phyloP scores from a whole-genome alignment of 2,329 filamentous ascomycete species.

The Fusarium kyushuense region DNA sequence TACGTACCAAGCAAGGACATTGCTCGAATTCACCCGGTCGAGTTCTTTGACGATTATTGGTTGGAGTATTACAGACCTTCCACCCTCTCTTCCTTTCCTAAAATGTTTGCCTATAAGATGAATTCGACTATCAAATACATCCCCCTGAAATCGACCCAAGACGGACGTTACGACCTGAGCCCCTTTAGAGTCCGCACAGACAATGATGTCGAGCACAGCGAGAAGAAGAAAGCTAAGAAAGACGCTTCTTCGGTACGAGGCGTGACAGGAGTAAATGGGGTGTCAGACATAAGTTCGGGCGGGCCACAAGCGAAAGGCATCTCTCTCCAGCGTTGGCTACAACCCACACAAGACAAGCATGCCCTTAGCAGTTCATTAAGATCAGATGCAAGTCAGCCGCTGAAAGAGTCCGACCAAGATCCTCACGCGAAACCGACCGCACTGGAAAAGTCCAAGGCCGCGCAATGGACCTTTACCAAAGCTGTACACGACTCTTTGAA shows the following conservation, averaged over 20 bases:
- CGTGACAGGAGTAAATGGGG: slow-evolving; percentile 53
- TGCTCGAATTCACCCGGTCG: slow-evolving; percentile 59
- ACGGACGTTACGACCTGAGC: slow-evolving; percentile 84
- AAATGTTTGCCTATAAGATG: slow-evolving; percentile 93
- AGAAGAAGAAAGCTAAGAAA: slow-evolving; percentile 73
- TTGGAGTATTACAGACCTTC: slow-evolving; percentile 94
- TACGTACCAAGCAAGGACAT: slow-evolving; percentile 55
- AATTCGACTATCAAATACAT: slow-evolving; percentile 89
- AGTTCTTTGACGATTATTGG: slow-evolving; percentile 93
- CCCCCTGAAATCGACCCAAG: slow-evolving; percentile 77
- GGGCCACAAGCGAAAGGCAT: slow-evolving; percentile 61
- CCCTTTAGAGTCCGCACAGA: slow-evolving; percentile 85
- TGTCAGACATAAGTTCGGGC: slow-evolving; percentile 55
- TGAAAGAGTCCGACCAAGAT: slow-evolving; percentile 35
- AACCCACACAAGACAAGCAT: slow-evolving; percentile 57
- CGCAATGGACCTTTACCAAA: slow-evolving; percentile 89
- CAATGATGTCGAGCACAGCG: slow-evolving; percentile 67
- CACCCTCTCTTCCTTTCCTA: slow-evolving; percentile 87
- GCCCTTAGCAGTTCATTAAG: slow-evolving; percentile 7
- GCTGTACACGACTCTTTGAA: slow-evolving; percentile 88
- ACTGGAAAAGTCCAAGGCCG: slow-evolving; percentile 82
- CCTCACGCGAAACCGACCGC: slow-evolving; percentile 66
- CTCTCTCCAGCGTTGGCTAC: slow-evolving; percentile 72
- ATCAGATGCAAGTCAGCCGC: slow-evolving; percentile 35
- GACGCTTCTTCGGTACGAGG: slow-evolving; percentile 67